Percentiles rank a stretch among this genome's conserved stretches.
Evolutionary conservation across 2,329 filamentous ascomycete species (phyloP).

Genomic region (Periconia sp.): DNA sequence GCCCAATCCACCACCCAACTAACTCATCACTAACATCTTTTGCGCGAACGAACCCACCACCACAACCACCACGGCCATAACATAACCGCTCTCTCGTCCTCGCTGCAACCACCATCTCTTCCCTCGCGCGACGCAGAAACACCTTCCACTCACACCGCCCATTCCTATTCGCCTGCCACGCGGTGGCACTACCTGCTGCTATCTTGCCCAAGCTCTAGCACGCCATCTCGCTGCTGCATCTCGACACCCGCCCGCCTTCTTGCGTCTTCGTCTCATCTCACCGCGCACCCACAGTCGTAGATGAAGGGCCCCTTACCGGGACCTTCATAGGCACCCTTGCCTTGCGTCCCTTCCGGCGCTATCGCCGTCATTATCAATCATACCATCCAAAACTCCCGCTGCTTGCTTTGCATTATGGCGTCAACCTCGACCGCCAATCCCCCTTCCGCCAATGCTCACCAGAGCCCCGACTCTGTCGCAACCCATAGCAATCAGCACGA

Average conservation of each 20-base stretch:
- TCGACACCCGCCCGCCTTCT: background rate
- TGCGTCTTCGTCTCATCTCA: background rate
- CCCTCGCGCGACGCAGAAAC: background rate
- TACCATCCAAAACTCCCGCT: too few species aligned
- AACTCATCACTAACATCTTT: too few species aligned
- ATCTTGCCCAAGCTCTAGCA: background rate
- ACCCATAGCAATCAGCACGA: conserved; percentile 21
- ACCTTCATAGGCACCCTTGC: conserved; percentile 17
- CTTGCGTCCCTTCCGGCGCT: conserved; percentile 6
- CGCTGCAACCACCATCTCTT: too few species aligned
- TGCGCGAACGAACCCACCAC: too few species aligned
- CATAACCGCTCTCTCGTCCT: too few species aligned
- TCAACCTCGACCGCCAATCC: conserved; percentile 11
- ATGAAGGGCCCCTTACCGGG: conserved; percentile 6
- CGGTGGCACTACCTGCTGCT: background rate
- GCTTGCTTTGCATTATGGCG: conserved; percentile 15
- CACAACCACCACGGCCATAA: too few species aligned
- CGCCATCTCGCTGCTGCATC: conserved; percentile 10
- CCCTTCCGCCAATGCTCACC: conserved; percentile 16
- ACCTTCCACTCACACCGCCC: background rate
- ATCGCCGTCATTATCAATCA: background rate
- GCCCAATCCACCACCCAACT: too few species aligned
- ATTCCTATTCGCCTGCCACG: too few species aligned
- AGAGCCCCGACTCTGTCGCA: conserved; percentile 27
- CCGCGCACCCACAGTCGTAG: background rate